These are phyloP conservation scores for Eutypella sp. DNA, from an alignment of 2,329 filamentous ascomycete species.

Conservation along the genomic window DNA sequence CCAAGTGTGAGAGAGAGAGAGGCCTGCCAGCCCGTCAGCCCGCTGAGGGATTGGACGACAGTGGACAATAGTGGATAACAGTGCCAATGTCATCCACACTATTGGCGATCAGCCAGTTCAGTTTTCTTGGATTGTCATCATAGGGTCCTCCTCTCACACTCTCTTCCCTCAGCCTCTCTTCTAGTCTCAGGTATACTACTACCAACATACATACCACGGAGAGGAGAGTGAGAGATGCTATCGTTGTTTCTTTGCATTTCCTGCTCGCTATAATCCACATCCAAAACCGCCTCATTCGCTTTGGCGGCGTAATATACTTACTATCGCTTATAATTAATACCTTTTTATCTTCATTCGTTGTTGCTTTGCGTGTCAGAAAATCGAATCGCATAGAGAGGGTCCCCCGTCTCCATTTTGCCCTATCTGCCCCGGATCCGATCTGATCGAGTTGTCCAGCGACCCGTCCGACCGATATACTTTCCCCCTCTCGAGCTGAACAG, in stretches of 20 bases:
- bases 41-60: no score
- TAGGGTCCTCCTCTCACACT: background rate
- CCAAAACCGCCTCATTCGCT: slow-evolving; percentile 56
- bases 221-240: no score
- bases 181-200: background rate
- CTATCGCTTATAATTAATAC: slow-evolving; percentile 27
- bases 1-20: no score
- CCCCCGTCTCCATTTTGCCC: no score
- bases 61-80: background rate
- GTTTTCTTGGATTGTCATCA: slow-evolving; percentile 6
- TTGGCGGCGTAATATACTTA: slow-evolving; percentile 39
- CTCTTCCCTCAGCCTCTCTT: slow-evolving; percentile 12
- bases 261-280: slow-evolving; percentile 19
- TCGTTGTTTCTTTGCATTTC: slow-evolving; percentile 12
- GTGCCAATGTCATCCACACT: background rate
- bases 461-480: background rate
- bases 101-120: slow-evolving; percentile 3
- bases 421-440: background rate
- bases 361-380: slow-evolving; percentile 5
- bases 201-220: no score
- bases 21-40: no score
- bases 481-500: background rate
- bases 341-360: slow-evolving; percentile 13
- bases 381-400: slow-evolving; percentile 1
- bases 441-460: background rate